phyloP scores from a whole-genome alignment of 2,329 filamentous ascomycete genomes.

The Calonectria pseudoturangicola region DNA sequence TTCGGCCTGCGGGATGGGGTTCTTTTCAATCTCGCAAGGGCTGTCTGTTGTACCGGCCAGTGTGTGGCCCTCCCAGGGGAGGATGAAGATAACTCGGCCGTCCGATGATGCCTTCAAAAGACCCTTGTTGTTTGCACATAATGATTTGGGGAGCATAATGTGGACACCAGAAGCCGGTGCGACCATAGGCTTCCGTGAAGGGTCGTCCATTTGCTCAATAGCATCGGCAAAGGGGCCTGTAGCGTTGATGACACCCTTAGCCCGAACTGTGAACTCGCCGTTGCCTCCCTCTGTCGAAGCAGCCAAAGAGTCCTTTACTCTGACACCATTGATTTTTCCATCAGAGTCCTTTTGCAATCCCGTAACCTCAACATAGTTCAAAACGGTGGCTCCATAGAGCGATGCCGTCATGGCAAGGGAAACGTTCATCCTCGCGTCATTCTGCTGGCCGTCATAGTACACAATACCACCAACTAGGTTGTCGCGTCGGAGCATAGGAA shows the following conservation, averaged over 20 bases:
- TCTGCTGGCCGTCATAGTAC: slow-evolving; percentile 92
- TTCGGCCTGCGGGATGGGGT: slow-evolving; percentile 83
- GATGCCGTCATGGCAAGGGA: slow-evolving; percentile 87
- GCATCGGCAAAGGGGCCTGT: slow-evolving; percentile 89
- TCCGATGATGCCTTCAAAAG: slow-evolving; percentile 90
- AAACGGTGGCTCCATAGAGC: slow-evolving; percentile 85
- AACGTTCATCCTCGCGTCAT: slow-evolving; percentile 92
- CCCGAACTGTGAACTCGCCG: slow-evolving; percentile 80
- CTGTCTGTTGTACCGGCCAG: slow-evolving; percentile 90
- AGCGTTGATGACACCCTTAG: slow-evolving; percentile 89
- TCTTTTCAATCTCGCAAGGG: slow-evolving; percentile 79
- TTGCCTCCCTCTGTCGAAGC: slow-evolving; percentile 71
- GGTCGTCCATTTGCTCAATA: slow-evolving; percentile 87
- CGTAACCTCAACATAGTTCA: slow-evolving; percentile 89
- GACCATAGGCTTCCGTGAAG: slow-evolving; percentile 80
- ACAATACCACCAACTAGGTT: slow-evolving; percentile 85
- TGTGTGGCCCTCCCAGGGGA: slow-evolving; percentile 91
- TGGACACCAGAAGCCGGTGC: slow-evolving; percentile 89
- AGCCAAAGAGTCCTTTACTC: slow-evolving; percentile 74
- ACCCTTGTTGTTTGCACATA: slow-evolving; percentile 87
- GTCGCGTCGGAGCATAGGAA: slow-evolving; percentile 85
- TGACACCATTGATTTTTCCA: slow-evolving; percentile 82
- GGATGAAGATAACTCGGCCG: slow-evolving; percentile 90
- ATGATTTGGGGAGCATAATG: slow-evolving; percentile 86
- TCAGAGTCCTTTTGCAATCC: slow-evolving; percentile 81